Conservation (phyloP, 306 rosid species). For the Castanopsis chinensis region DNA sequence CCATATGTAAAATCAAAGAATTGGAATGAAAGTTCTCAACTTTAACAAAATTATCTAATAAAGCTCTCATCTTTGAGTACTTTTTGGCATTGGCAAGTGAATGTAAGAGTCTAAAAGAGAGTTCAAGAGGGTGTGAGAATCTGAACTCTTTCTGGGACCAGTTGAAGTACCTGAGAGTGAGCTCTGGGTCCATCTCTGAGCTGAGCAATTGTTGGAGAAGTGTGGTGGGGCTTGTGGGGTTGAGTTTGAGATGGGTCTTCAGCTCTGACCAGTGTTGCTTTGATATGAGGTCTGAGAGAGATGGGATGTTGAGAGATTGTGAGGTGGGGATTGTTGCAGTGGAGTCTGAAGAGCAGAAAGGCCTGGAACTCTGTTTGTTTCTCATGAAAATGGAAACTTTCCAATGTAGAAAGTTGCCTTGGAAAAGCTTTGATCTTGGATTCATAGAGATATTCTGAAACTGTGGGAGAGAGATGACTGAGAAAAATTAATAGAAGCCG, state of each 20-base stretch:
- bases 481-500: no score
- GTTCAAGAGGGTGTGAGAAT: conserved; percentile 44
- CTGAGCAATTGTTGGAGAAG: conserved; percentile 51
- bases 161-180: conserved; percentile 60
- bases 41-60: conserved; percentile 54
- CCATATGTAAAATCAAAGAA: conserved; percentile 51
- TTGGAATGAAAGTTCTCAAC: conserved; percentile 35
- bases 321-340: conserved; percentile 20
- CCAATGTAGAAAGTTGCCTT: not conserved
- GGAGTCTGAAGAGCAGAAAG: conserved; percentile 11
- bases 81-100: conserved; percentile 45
- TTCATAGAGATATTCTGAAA: not conserved
- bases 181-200: conserved; percentile 49
- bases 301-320: conserved; percentile 18
- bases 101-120: conserved; percentile 49
- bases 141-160: conserved; percentile 62
- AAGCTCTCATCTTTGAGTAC: conserved; percentile 56
- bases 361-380: not conserved
- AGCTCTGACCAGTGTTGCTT: conserved; percentile 73
- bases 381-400: not conserved
- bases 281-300: conserved; percentile 55
- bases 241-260: conserved; percentile 43
- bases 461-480: not conserved
- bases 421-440: not conserved
- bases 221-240: conserved; percentile 25